phyloP scores from a whole-genome alignment of 2,329 filamentous ascomycete genomes.

The Fusarium gaditjirri region DNA sequence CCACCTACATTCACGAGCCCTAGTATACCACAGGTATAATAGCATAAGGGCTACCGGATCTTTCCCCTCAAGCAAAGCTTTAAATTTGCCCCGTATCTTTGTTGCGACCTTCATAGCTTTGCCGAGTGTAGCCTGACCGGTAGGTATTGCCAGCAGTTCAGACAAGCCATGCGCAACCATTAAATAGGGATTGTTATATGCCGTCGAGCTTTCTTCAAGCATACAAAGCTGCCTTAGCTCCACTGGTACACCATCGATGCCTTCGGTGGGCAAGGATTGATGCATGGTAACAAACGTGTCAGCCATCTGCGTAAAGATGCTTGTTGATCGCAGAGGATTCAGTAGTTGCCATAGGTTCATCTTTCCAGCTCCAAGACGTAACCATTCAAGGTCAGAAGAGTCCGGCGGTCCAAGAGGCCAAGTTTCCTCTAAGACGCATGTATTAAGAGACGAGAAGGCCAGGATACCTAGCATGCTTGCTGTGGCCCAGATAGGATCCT shows the following conservation, averaged over 20 bases:
- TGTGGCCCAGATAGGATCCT: background rate
- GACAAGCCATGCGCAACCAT: background rate
- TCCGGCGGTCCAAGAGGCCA: background rate
- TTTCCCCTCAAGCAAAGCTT: background rate
- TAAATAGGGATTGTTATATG: background rate
- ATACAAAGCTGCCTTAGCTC: background rate
- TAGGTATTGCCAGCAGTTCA: background rate
- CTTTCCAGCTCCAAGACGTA: background rate
- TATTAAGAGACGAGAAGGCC: background rate
- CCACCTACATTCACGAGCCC: background rate
- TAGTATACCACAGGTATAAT: background rate
- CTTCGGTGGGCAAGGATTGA: background rate
- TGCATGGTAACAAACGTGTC: background rate
- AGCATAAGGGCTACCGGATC: background rate
- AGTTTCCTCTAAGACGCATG: background rate
- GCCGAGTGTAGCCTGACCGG: background rate
- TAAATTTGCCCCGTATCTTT: background rate
- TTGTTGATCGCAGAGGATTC: background rate
- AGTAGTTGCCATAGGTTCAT: background rate
- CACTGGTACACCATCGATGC: rapidly evolving
- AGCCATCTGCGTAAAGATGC: background rate
- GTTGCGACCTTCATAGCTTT: background rate
- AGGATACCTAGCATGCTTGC: background rate
- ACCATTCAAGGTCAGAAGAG: background rate
- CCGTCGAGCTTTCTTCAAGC: background rate